Conservation (phyloP, 192 early-diverging fungal genomes). For the Gaertneriomyces semiglobifer region DNA sequence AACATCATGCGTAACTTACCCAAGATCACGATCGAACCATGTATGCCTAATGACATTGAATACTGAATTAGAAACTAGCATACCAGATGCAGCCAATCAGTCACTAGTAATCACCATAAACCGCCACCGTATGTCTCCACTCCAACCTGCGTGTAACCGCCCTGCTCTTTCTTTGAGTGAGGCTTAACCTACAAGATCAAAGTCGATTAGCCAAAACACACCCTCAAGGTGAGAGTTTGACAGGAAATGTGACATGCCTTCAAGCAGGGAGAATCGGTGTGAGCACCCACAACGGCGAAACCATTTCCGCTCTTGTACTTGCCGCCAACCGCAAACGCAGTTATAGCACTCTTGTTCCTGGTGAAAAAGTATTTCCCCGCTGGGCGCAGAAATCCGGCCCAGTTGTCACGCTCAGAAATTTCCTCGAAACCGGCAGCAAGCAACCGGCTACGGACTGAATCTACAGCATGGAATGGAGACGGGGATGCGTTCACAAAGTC, state of each 20-base stretch:
- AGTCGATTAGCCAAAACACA: background rate
- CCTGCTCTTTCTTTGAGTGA: conserved; percentile 82
- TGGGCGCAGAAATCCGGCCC: conserved; percentile 65
- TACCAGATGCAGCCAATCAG: background rate
- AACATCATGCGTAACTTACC: conserved; percentile 21
- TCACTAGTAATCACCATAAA: conserved; percentile 56
- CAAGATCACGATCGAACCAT: conserved; percentile 99
- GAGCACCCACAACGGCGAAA: conserved; percentile 87
- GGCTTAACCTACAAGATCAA: conserved; percentile 76
- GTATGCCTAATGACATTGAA: conserved; percentile 66
- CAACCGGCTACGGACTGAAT: conserved; percentile 70
- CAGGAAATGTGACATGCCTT: conserved; percentile 53
- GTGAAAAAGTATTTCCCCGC: conserved; percentile 97
- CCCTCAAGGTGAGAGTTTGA: background rate
- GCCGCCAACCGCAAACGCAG: conserved; percentile 93
- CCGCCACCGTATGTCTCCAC: conserved; percentile 83
- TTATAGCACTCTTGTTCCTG: conserved; percentile 69
- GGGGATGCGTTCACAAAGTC: conserved; percentile 88
- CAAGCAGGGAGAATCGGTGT: conserved; percentile 96
- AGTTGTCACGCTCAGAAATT: conserved; percentile 85
- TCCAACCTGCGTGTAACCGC: conserved; percentile 85
- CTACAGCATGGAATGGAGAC: conserved; percentile 95
- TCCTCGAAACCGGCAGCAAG: conserved; percentile 75
- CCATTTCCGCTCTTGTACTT: conserved; percentile 59
- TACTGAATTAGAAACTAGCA: background rate